Conservation (phyloP, 345 rosid genomes). For the Arabidopsis thaliana region TAIR10.1 NC_003076.8:5077001-5077500, state of each 20-base stretch:
- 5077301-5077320: conserved; percentile 46
- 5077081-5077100: no score
- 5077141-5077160: neutral
- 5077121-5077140: no score
- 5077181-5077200: neutral
- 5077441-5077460: conserved; percentile 34
- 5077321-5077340: conserved; percentile 41
- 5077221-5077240: conserved; percentile 39
- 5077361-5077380: conserved; percentile 36
- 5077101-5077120: no score
- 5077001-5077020: no score
- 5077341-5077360: conserved; percentile 32
- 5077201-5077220: conserved; percentile 32
- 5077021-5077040: no score
- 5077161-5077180: neutral
- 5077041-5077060: no score
- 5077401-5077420: conserved; percentile 39
- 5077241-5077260: conserved; percentile 42
- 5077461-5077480: neutral
- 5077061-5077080: no score
- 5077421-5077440: conserved; percentile 18
- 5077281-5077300: conserved; percentile 44
- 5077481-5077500: conserved; percentile 21
- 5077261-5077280: conserved; percentile 46
- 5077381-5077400: conserved; percentile 40